Evolutionary conservation across 2,329 filamentous ascomycete species (phyloP), one percentile per base, ranked within the genome.

Genomic region (Triangularia verruculosa): DNA sequence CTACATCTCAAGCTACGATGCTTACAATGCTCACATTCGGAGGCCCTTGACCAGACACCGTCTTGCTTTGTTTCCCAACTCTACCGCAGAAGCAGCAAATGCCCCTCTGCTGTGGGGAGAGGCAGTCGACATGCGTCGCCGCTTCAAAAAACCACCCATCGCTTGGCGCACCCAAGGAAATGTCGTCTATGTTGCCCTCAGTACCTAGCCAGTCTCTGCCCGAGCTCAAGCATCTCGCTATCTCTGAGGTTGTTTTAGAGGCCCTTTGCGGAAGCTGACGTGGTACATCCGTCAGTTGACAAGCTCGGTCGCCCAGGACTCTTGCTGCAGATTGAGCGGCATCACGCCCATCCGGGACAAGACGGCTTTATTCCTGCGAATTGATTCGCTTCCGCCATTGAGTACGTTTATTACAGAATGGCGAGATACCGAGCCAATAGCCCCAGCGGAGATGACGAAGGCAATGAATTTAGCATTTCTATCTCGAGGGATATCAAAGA

Each of bases 1-100:
- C 5, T 78, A 77, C 75, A 73, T 79, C 11, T 79, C 77, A 2
- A 79, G 74, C 2, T 79, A 79, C 62, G 77, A 79, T 47, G 77
- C 77, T 1, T 75, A 73, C 55, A 72, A 70, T 0, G 76, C 77
- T 1, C 76, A 74, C 28, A 71, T 79, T 13, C 78, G 77, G 75
- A 75, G 77, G 0, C 69, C 68, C 1, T 59, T 78, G 0, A 71
- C 75, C 0, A 72, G 73, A 3, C 66, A 75, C 1, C 71, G 77
- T 1, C 72, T 72, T 0, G 70, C 71, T 0, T 12, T 75, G 1
- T 78, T 75, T 62, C 72, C 75, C 0, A 67, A 58, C 11, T 3
- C 6, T 24, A 52, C 4, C 13, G 15, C 72, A 0, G 71, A 75
- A 20, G 69, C 71, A 8, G 61, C 65, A 0, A 61, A 62, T 1